Percentiles rank a stretch among this genome's conserved stretches.
Conservation (phyloP, 2,329 filamentous ascomycete genomes). For the Xylaria sp. region DNA sequence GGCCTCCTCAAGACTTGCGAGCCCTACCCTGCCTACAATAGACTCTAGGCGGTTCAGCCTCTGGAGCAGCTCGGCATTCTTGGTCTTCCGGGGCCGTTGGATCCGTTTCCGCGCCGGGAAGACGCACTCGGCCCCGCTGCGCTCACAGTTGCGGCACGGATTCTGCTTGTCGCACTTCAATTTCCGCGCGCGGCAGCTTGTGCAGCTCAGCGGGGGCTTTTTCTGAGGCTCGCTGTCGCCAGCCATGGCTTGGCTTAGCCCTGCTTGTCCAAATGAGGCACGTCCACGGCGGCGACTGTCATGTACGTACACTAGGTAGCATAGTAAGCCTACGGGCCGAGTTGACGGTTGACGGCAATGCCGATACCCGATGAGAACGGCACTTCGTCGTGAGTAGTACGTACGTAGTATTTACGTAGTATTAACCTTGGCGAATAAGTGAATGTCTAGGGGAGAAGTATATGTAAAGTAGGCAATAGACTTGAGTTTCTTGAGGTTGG, state of each 20-base stretch:
- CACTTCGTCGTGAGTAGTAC: background rate
- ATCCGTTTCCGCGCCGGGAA: slow-evolving; percentile 59
- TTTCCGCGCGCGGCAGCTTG: slow-evolving; percentile 72
- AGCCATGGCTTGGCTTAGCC: slow-evolving; percentile 21
- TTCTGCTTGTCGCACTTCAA: slow-evolving; percentile 68
- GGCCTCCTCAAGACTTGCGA: slow-evolving; percentile 40
- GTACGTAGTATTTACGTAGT: no score
- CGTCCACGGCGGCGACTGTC: background rate
- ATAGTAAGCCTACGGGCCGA: background rate
- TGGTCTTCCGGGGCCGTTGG: slow-evolving; percentile 54
- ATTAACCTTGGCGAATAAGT: background rate
- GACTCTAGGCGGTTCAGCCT: slow-evolving; percentile 58
- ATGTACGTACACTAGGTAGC: background rate
- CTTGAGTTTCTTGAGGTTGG: background rate
- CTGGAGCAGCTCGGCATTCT: slow-evolving; percentile 58
- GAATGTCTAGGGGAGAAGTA: background rate
- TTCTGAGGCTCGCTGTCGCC: slow-evolving; percentile 32
- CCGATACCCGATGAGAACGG: slow-evolving; percentile 6
- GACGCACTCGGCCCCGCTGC: slow-evolving; percentile 59
- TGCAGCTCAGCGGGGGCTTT: slow-evolving; percentile 62
- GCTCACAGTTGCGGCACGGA: slow-evolving; percentile 66
- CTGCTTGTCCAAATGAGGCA: background rate
- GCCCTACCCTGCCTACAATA: slow-evolving; percentile 59
- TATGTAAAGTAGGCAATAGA: background rate
- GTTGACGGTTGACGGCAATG: slow-evolving; percentile 8